Base-by-base conservation (phyloP, 768 basidiomycete genomes). In the Cystobasidiopsis lactophilus region DNA sequence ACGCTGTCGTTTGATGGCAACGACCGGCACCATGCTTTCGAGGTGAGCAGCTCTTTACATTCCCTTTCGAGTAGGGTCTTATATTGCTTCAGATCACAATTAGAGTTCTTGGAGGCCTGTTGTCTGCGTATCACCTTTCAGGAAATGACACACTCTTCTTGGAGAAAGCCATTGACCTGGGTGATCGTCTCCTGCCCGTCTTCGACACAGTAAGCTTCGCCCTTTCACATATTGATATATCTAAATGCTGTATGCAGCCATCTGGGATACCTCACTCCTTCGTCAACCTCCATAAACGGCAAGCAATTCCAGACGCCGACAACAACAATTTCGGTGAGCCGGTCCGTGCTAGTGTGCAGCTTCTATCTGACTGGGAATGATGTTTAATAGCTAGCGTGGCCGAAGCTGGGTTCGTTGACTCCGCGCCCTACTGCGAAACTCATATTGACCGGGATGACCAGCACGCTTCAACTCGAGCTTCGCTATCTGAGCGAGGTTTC, bases 401-500 rank as follows among this genome's bases (percentile, higher is more conserved):
- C 0, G 89, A 95, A 64, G 79, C 77, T n/a, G 75, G 79, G 7
- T 58, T 5, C 23, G 54, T 33, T 16, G 21, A 3, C 33, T 45
- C n/a, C 2, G 4, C 41, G 3, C 2, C 35, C 14, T n/a, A 27
- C 31, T 26, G 9, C 10, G 5, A 4, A 24, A 4, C 3, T 5
- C 47, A 31, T 10, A 49, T 19, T 43, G 52, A 27, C 29, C 24
- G 5, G 23, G n/a, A n/a, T n/a, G n/a, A n/a, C n/a, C 2, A 29
- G 19, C 18, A 89, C 84, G 0, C 68, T 91, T 23, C 85, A 93
- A 66, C 74, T 96, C 19, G 89, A 93, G 66, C 77, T 95, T 63
- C 76, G 79, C 58, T 91, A 93, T 65, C 71, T 96, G n/a, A 77
- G 77, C 47, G 66, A 77, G 55, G 64, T 93, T 40, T 85, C 83